Conservation (phyloP, 2,329 filamentous ascomycete genomes). For the Colletotrichum cordylinicola region DNA sequence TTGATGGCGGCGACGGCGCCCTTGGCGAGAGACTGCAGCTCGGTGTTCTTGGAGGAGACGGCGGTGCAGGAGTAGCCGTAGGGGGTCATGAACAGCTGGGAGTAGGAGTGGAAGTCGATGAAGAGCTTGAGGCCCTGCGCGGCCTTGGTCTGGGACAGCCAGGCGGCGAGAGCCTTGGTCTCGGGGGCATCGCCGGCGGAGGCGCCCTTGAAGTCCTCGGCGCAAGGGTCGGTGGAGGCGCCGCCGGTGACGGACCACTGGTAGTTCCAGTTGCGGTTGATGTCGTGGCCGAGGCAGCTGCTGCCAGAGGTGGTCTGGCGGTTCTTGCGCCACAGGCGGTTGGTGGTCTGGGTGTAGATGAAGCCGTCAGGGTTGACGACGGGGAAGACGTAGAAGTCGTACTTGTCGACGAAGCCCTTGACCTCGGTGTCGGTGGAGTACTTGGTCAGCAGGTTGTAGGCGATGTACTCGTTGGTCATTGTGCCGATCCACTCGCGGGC, state of each 20-base stretch:
- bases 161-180: conserved; percentile 44
- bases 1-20: conserved; percentile 57
- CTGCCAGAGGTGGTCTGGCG: conserved; percentile 39
- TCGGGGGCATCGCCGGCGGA: conserved; percentile 48
- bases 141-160: conserved; percentile 27
- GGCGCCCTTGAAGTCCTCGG: conserved; percentile 43
- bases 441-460: conserved; percentile 44
- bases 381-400: conserved; percentile 65
- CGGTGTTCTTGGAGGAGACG: conserved; percentile 48
- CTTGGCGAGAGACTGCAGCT: conserved; percentile 54
- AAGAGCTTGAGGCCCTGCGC: conserved; percentile 56
- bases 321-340: conserved; percentile 62
- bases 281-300: conserved; percentile 48
- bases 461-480: conserved; percentile 49
- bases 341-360: conserved; percentile 54
- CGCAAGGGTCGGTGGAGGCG: conserved; percentile 49
- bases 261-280: conserved; percentile 60
- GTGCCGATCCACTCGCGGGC: conserved; percentile 57
- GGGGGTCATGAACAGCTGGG: conserved; percentile 55
- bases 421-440: conserved; percentile 36
- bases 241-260: conserved; percentile 48
- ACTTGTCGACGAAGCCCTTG: conserved; percentile 54
- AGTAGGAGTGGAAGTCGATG: conserved; percentile 65
- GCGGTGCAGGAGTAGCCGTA: conserved; percentile 66
- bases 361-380: conserved; percentile 63